These are phyloP conservation scores for Starmerella etchellsii DNA, from an alignment of 805 yeast genomes.

Conservation along the genomic window DNA sequence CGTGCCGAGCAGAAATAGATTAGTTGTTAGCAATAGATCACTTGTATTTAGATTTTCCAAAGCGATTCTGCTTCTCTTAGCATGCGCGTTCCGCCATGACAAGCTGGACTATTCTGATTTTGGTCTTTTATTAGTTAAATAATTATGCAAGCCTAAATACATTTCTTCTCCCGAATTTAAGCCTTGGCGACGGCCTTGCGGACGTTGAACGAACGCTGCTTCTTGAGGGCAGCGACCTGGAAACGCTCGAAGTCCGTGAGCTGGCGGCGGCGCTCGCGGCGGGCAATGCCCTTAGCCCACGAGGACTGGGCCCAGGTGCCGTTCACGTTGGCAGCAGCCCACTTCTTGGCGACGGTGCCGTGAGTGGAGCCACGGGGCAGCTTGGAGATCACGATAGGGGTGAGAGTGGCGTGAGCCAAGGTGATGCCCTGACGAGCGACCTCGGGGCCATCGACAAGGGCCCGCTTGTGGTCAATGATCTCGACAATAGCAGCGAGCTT, in stretches of 20 bases:
- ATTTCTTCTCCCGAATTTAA: conserved; percentile 17
- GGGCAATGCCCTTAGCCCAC: conserved; percentile 98
- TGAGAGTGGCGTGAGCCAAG: conserved; percentile 79
- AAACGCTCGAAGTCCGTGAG: conserved; percentile 98
- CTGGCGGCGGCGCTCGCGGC: conserved; percentile 83
- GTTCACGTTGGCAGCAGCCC: conserved; percentile 79
- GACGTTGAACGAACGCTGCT: conserved; percentile 91
- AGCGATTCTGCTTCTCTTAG: no score
- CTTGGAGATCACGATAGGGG: conserved; percentile 73
- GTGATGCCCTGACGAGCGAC: conserved; percentile 86
- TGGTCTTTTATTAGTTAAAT: conserved; percentile 3
- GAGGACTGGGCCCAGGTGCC: conserved; percentile 86
- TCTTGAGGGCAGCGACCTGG: conserved; percentile 95
- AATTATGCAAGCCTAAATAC: conserved; percentile 9
- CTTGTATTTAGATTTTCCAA: no score
- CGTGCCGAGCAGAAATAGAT: no score
- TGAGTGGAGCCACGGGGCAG: conserved; percentile 94
- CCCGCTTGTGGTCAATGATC: conserved; percentile 98
- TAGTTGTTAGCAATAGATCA: no score
- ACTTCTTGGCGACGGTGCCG: conserved; percentile 75
- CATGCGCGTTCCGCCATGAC: no score
- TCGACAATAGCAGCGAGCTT: conserved; percentile 96
- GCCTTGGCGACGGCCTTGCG: conserved; percentile 96
- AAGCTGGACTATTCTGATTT: no score
- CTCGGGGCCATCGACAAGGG: conserved; percentile 92